Evolutionary conservation across 345 rosid species (phyloP), one percentile per base, ranked within the genome.

Genomic region (Aurinia saxatilis): DNA sequence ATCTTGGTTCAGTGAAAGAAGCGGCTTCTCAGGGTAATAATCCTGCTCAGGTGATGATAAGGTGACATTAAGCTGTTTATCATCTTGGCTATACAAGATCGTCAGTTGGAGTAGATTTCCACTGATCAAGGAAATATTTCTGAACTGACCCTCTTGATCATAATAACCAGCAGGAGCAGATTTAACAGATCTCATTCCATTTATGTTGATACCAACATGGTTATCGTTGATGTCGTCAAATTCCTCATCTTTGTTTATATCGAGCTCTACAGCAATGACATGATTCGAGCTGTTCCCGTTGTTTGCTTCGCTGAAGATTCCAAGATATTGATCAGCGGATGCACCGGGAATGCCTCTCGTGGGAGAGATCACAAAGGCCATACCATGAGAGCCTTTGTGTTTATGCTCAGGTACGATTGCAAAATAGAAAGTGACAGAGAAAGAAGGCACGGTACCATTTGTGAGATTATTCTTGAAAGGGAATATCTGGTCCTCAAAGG

Each of bases 401-500:
- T 60, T 66, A 42, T 79, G 58, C 78, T 82, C 77, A 4, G 91
- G 86, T 5, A 50, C 70, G 1, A 83, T 78, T 11, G 96, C 86
- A 36, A 91, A 84, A 42, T 79, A 90, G 66, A 91, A 86, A 27
- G 86, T 74, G 8, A 85, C 41, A 0, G 98, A 91, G 57, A 91
- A 88, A 60, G 98, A 91, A 56, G 67, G 31, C 8, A 69, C 39
- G 23, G 49, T 76, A 42, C 77, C 79, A n/a, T 30, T 39, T 1
- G 55, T 17, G 0, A 80, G 41, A 66, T 67, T 23, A 23, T 5
- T 60, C 78, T 79, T 88, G 80, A 84, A 79, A 8, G 2, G 67
- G 19, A 84, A 2, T 5, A 71, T 77, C 23, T 79, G 36, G 7
- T 83, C 70, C 36, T 80, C 57, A 59, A 88, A 88, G 46, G 90